Base-by-base conservation (phyloP, 1,139 yeast genomes). In the Protomyces pachydermus region DNA sequence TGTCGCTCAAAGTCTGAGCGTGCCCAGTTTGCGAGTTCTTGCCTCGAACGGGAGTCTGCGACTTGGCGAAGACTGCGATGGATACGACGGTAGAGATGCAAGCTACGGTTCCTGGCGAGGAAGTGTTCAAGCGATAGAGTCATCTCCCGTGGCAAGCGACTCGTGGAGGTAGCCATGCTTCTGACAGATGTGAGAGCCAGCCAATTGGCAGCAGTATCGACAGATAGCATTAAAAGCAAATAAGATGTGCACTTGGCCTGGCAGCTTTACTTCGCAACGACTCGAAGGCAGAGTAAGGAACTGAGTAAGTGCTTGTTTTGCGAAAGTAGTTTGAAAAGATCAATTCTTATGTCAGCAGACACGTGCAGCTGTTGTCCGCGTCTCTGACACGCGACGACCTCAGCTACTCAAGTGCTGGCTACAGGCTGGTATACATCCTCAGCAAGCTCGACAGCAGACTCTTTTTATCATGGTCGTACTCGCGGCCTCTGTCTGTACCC, bases 401-500 rank as follows among this genome's bases (percentile, higher is more conserved):
- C 32, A 4, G 32, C 32, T 28, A 28, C 32, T 2, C 32, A 28
- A 5, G 32, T 8, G 32, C 32, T 28, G 1, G 32, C 9, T 28
- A 28, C 32, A 28, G 32, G 32, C 32, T 28, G 32, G 32, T 6
- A 28, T 28, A 5, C 32, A 0, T 6, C 8, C 32, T 28, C 32
- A 28, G 9, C 32, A 28, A 28, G 32, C 32, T 28, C 32, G 8
- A 28, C 32, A 28, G 32, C 9, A 28, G 32, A 4, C 32, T 28
- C 32, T 2, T 20, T 20, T 20, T 28, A 20, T 9, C 9, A 58
- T 58, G 91, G 90, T 83, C 70, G 87, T 93, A 64, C 82, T 93
- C 75, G 96, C 98, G 65, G 97, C 97, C 65, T 88, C 97, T 60
- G 88, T 93, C 71, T 90, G 97, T 76, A 88, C 97, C 60, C 88